Evolutionary conservation across 1,139 yeast species (phyloP).

Genomic region (Pichiaceae sp.): DNA sequence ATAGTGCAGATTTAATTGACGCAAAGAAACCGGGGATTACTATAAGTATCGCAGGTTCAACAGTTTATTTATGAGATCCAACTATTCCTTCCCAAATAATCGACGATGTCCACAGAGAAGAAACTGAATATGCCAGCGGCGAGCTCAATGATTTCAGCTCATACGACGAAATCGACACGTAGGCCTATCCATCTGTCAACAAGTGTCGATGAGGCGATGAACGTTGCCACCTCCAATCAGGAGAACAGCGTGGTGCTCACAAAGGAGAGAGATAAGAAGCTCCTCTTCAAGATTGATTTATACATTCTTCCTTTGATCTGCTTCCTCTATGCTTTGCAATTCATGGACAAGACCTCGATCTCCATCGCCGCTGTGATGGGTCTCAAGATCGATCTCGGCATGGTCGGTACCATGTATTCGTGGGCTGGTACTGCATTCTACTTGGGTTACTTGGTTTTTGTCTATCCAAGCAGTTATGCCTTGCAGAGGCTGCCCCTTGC

Average conservation of each 20-base stretch:
- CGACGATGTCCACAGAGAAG: too few relatives aligned
- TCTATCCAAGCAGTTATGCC: constrained; percentile 34
- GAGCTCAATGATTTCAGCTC: too few relatives aligned
- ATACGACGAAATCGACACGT: background rate
- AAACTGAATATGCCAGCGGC: too few relatives aligned
- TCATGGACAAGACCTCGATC: constrained; percentile 56
- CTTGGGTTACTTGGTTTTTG: constrained; percentile 42
- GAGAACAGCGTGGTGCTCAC: constrained; percentile 14
- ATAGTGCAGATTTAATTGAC: too few relatives aligned
- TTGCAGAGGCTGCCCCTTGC: constrained; percentile 35
- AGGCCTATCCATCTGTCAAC: background rate
- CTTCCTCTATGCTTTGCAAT: constrained; percentile 47
- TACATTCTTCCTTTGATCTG: constrained; percentile 49
- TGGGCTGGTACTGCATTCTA: constrained; percentile 54
- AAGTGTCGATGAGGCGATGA: constrained; percentile 25
- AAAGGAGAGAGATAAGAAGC: constrained; percentile 24
- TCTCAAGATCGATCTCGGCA: constrained; percentile 31
- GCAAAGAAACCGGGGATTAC: too few relatives aligned
- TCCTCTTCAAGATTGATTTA: constrained; percentile 46
- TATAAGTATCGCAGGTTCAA: too few relatives aligned
- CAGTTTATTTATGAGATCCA: too few relatives aligned
- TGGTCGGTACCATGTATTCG: constrained; percentile 44
- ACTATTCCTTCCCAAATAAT: too few relatives aligned
- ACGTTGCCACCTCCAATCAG: constrained; percentile 20
- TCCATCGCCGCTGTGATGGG: constrained; percentile 57